A percentile compares a stretch with the other conserved stretches of the same genome.
Evolutionary conservation across 306 rosid genomes (phyloP).

Genomic region (Dryas octopetala): DNA sequence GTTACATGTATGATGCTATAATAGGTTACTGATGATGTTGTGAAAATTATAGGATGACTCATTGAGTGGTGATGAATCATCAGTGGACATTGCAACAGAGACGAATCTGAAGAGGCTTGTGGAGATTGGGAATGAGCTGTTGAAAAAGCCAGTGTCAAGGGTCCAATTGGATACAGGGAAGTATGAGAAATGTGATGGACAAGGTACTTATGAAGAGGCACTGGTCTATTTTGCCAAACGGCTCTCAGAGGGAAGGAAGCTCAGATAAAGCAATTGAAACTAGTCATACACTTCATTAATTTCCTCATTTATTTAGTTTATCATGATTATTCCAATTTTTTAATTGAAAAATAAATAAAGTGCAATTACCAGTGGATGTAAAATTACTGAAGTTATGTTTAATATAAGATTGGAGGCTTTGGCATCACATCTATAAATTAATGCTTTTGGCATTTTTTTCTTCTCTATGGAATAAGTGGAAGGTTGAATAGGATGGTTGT

Average conservation of each 20-base stretch:
- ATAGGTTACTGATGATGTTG: background rate
- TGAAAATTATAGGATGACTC: conserved; percentile 21
- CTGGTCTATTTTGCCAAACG: conserved; percentile 31
- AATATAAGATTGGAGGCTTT: too few species aligned
- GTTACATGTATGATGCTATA: background rate
- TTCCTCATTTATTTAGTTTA: too few species aligned
- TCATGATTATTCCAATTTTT: too few species aligned
- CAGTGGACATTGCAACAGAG: conserved; percentile 26
- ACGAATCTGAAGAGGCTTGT: conserved; percentile 33
- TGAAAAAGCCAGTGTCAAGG: conserved; percentile 37
- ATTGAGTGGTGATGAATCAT: background rate
- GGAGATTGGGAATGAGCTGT: conserved; percentile 31
- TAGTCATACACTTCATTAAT: too few species aligned
- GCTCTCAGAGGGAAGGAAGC: conserved; percentile 28
- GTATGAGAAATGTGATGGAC: conserved; percentile 21
- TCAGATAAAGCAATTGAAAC: background rate
- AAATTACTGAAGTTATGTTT: too few species aligned
- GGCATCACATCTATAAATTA: too few species aligned
- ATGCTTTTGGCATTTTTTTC: too few species aligned
- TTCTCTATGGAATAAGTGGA: too few species aligned
- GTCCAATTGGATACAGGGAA: conserved; percentile 42
- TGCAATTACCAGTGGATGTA: too few species aligned
- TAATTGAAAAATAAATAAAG: too few species aligned
- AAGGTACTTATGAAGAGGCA: conserved; percentile 39
- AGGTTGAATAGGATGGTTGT: too few species aligned